Evolutionary conservation across 495 filamentous ascomycete genomes (phyloP).

Genomic region (Aspergillus haitiensis): DNA sequence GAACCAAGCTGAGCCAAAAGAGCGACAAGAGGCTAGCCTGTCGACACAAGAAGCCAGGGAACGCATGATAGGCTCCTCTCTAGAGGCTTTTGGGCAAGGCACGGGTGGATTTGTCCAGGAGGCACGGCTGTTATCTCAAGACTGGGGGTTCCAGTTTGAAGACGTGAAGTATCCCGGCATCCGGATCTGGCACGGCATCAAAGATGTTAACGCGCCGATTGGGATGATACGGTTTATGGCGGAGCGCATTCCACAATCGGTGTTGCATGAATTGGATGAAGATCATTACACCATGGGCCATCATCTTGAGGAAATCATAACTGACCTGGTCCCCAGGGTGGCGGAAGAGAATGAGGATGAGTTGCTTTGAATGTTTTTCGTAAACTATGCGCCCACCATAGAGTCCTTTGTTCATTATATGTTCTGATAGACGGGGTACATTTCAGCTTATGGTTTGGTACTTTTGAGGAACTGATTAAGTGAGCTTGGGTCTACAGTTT

Average conservation of each 20-base stretch:
- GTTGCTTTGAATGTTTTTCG: too few species aligned
- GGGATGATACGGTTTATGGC: conserved; percentile 24
- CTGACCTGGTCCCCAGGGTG: too few species aligned
- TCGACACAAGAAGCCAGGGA: conserved; percentile 17
- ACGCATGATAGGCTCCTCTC: conserved; percentile 13
- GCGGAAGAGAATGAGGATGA: too few species aligned
- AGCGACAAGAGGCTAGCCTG: conserved; percentile 4
- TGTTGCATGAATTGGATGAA: conserved; percentile 2
- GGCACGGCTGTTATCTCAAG: conserved; percentile 25
- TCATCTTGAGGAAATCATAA: too few species aligned
- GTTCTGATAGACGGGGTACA: too few species aligned
- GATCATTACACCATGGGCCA: neutral
- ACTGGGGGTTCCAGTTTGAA: conserved; percentile 39
- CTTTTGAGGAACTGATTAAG: too few species aligned
- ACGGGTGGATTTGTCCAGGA: conserved; percentile 28
- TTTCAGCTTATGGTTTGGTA: too few species aligned
- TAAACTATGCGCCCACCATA: too few species aligned
- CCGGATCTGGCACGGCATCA: conserved; percentile 37
- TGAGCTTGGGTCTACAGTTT: too few species aligned
- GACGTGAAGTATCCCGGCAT: conserved; percentile 32
- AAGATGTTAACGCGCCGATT: conserved; percentile 34
- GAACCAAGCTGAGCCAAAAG: neutral
- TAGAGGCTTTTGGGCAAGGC: conserved; percentile 36
- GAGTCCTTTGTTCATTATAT: too few species aligned
- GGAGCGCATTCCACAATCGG: conserved; percentile 20